phyloP scores from a whole-genome alignment of 495 filamentous ascomycete genomes.

The Viridothelium virens region DNA sequence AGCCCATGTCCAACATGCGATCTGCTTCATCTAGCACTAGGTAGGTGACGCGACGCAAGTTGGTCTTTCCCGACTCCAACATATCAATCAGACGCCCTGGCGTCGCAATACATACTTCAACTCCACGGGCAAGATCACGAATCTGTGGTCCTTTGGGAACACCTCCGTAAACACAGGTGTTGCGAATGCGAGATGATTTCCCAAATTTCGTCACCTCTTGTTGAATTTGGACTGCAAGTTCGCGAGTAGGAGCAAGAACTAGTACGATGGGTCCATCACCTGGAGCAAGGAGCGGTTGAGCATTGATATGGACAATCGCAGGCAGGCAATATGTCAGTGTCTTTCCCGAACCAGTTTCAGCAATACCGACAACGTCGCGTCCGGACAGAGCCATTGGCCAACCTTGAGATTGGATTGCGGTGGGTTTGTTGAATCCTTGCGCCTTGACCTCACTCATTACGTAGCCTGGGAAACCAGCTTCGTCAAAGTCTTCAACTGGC shows the following conservation, averaged over 20 bases:
- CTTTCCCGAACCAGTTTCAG: conserved; percentile 98
- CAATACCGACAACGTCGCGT: conserved; percentile 98
- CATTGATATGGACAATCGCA: conserved; percentile 98
- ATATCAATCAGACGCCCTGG: conserved; percentile 97
- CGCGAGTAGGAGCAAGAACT: conserved; percentile 89
- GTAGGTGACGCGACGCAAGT: conserved; percentile 94
- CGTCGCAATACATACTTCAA: conserved; percentile 90
- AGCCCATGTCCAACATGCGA: conserved; percentile 89
- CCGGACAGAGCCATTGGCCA: conserved; percentile 99
- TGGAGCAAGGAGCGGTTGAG: conserved; percentile 91
- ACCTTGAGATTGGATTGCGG: conserved; percentile 94
- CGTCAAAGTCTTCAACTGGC: conserved; percentile 92
- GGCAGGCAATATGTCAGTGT: conserved; percentile 97
- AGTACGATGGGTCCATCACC: conserved; percentile 96
- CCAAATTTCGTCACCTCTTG: conserved; percentile 92
- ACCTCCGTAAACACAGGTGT: conserved; percentile 98
- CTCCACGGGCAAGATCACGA: conserved; percentile 78
- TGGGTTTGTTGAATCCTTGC: conserved; percentile 85
- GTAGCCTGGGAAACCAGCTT: conserved; percentile 92
- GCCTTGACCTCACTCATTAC: conserved; percentile 98
- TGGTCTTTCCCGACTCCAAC: conserved; percentile 94
- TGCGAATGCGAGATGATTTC: conserved; percentile 94
- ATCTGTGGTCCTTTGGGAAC: conserved; percentile 96
- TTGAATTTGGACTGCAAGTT: conserved; percentile 97
- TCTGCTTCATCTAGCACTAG: conserved; percentile 85